phyloP scores from a whole-genome alignment of 352 stramenopile genomes.

The Saprolegnia parasitica region DNA sequence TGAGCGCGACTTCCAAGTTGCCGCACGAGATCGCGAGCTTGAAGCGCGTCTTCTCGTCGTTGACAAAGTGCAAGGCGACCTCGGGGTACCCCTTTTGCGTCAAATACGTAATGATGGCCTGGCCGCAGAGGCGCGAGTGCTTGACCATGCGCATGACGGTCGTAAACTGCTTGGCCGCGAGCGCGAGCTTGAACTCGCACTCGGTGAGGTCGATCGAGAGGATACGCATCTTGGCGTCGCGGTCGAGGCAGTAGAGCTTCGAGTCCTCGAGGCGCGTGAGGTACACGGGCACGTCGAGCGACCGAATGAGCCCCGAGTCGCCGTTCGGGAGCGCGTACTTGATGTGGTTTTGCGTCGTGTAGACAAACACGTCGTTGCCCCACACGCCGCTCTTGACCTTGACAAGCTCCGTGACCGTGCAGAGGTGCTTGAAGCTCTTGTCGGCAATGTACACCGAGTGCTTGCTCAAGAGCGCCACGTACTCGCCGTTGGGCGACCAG shows the following conservation, averaged over 20 bases:
- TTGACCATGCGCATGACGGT: slow-evolving; percentile 99
- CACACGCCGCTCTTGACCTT: slow-evolving; percentile 93
- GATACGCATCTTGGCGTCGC: slow-evolving; percentile 94
- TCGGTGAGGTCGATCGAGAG: slow-evolving; percentile 98
- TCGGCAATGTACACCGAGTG: slow-evolving; percentile 96
- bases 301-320: slow-evolving; percentile 98
- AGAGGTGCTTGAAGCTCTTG: slow-evolving; percentile 97
- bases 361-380: slow-evolving; percentile 96
- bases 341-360: slow-evolving; percentile 96
- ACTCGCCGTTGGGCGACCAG: slow-evolving; percentile 95
- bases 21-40: slow-evolving; percentile 98
- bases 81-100: slow-evolving; percentile 99
- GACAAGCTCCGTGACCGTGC: slow-evolving; percentile 96
- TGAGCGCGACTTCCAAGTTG: slow-evolving; percentile 98
- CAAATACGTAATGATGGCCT: slow-evolving; percentile 98
- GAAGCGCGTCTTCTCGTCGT: slow-evolving; percentile 97
- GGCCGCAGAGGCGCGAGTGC: slow-evolving; percentile 93
- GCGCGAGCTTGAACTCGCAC: slow-evolving; percentile 97
- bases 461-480: slow-evolving; percentile 97
- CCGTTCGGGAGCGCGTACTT: slow-evolving; percentile 90
- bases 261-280: slow-evolving; percentile 93
- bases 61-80: slow-evolving; percentile 99
- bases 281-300: slow-evolving; percentile 97
- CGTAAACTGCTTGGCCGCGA: slow-evolving; percentile 94
- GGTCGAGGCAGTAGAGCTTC: slow-evolving; percentile 95